These are phyloP conservation scores for Letharia columbiana DNA, from an alignment of 495 filamentous ascomycete species.

Conservation along the genomic window DNA sequence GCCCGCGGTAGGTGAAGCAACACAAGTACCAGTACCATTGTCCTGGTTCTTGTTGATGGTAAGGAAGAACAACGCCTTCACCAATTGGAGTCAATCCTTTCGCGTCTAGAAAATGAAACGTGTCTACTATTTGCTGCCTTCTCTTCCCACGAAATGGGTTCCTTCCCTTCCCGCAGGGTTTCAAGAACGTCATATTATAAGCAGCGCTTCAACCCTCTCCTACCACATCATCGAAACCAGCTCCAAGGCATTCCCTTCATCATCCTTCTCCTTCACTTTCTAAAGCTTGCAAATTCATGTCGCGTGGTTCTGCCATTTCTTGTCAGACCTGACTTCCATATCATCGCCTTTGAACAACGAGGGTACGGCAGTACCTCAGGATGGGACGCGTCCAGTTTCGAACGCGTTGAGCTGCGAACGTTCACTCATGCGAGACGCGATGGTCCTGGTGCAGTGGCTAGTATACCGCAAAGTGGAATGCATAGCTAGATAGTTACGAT, in stretches of 20 bases:
- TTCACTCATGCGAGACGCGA: slow-evolving; percentile 54
- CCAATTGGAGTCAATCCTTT: not conserved
- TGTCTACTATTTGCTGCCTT: not conserved
- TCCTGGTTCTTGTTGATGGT: not conserved
- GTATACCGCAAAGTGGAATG: slow-evolving; percentile 51
- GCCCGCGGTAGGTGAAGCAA: not conserved
- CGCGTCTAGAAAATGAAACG: not conserved
- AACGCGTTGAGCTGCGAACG: slow-evolving; percentile 45
- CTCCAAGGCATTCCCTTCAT: slow-evolving; percentile 44
- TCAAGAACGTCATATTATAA: slow-evolving; percentile 43
- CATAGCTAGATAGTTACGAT: slow-evolving; percentile 61
- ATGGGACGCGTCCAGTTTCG: slow-evolving; percentile 46
- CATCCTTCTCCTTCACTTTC: slow-evolving; percentile 57
- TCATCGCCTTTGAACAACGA: slow-evolving; percentile 58
- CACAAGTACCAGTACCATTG: not conserved
- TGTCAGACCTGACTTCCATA: slow-evolving; percentile 49
- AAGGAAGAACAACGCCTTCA: not conserved
- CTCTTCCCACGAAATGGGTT: slow-evolving; percentile 18
- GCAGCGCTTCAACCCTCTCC: slow-evolving; percentile 40
- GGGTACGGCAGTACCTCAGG: slow-evolving; percentile 60
- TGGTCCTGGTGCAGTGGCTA: slow-evolving; percentile 51
- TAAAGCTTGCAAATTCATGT: slow-evolving; percentile 64
- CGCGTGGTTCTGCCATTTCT: slow-evolving; percentile 51
- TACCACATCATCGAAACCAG: slow-evolving; percentile 56
- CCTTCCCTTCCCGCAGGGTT: slow-evolving; percentile 47